These are phyloP conservation scores for Cercophora samala DNA, from an alignment of 495 filamentous ascomycete genomes.

Conservation along the genomic window DNA sequence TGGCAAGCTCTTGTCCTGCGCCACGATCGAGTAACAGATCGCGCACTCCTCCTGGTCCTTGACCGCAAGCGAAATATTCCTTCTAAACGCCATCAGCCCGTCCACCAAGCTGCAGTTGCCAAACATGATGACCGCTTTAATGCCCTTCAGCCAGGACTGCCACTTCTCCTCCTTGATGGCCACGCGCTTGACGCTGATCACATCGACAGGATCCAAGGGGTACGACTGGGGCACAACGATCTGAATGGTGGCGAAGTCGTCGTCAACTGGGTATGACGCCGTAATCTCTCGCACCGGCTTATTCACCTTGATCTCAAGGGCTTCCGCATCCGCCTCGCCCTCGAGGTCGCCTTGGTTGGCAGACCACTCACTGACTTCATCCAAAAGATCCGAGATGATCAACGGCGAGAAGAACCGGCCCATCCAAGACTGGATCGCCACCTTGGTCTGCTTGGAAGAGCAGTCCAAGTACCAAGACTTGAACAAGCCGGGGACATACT, in stretches of 20 bases:
- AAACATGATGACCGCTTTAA: constrained; percentile 91
- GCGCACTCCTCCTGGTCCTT: constrained; percentile 95
- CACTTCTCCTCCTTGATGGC: constrained; percentile 86
- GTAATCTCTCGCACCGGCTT: constrained; percentile 67
- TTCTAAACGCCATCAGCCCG: constrained; percentile 74
- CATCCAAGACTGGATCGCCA: constrained; percentile 75
- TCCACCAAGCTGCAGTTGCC: constrained; percentile 81
- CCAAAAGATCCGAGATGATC: constrained; percentile 67
- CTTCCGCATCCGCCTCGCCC: constrained; percentile 61
- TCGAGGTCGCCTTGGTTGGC: constrained; percentile 44
- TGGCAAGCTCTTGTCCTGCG: constrained; percentile 79
- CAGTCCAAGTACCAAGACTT: constrained; percentile 84
- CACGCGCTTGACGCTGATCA: constrained; percentile 74
- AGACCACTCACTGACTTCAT: constrained; percentile 69
- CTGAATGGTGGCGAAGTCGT: constrained; percentile 71
- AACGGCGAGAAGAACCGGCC: constrained; percentile 80
- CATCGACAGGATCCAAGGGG: constrained; percentile 73
- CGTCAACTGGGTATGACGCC: constrained; percentile 82
- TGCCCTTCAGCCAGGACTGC: constrained; percentile 76
- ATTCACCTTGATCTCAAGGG: constrained; percentile 69
- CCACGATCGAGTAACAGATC: constrained; percentile 94
- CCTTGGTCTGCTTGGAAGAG: constrained; percentile 69
- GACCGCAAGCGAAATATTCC: constrained; percentile 78
- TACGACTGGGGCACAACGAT: constrained; percentile 77
- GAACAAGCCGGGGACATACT: constrained; percentile 68